These are phyloP conservation scores for Paramecium pentaurelia DNA, from an alignment of 73 alveolate genomes.

Conservation along the genomic window DNA sequence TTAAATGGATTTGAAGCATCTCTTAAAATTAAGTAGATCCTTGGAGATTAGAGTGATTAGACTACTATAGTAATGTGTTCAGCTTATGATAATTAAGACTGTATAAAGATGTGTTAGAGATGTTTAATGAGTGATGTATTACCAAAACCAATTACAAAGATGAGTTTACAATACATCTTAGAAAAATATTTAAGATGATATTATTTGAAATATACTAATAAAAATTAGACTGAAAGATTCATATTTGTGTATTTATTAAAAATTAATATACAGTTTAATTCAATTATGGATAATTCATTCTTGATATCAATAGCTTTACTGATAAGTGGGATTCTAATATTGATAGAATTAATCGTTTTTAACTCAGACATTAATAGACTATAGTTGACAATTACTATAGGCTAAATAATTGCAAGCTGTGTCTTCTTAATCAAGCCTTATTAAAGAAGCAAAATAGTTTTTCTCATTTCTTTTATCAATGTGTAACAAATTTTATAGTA, in stretches of 20 bases:
- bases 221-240: background rate
- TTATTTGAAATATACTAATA: background rate
- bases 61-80: slow-evolving; percentile 24
- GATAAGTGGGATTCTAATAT: background rate
- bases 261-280: background rate
- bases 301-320: background rate
- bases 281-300: background rate
- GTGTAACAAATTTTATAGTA: background rate
- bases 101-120: background rate
- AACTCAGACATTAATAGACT: background rate
- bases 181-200: slow-evolving; percentile 9
- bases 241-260: background rate
- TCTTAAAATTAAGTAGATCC: background rate
- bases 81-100: slow-evolving; percentile 37
- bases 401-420: background rate
- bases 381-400: background rate
- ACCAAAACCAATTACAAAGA: background rate
- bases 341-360: background rate
- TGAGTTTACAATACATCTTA: background rate
- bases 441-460: background rate
- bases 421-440: background rate
- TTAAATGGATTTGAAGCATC: slow-evolving; percentile 41
- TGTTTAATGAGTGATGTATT: background rate
- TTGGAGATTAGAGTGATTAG: background rate
- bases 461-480: background rate